These are phyloP conservation scores for Trypanosoma conorhini DNA, from an alignment of 208 protist species.

Conservation along the genomic window DNA sequence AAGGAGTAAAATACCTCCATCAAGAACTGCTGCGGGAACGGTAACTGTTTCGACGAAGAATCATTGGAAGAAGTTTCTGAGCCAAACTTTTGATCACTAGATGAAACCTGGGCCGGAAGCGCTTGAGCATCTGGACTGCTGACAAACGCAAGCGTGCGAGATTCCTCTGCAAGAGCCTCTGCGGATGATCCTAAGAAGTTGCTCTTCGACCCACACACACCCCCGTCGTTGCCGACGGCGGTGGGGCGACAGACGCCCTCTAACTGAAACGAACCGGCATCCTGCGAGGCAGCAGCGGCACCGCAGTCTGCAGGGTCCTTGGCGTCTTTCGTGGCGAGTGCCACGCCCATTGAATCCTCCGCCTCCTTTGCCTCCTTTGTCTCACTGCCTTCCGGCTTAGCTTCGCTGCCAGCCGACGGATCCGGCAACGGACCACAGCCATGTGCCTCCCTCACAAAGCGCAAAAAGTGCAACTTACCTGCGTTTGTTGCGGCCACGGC, in stretches of 20 bases:
- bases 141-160: neutral
- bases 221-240: constrained; percentile 52
- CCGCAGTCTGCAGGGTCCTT: neutral
- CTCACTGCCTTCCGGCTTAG: neutral
- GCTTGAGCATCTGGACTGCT: constrained; percentile 2
- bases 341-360: neutral
- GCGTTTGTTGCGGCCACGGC: constrained; percentile 75
- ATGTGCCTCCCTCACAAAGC: constrained; percentile 43
- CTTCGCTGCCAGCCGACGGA: constrained; percentile 11
- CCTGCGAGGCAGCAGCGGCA: neutral
- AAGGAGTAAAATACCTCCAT: constrained; percentile 78
- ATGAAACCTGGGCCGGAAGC: neutral
- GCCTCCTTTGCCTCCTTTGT: neutral
- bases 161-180: neutral
- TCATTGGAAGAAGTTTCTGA: neutral
- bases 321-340: neutral
- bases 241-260: constrained; percentile 70
- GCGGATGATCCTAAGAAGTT: neutral
- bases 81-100: constrained; percentile 2
- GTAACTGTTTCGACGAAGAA: constrained; percentile 9
- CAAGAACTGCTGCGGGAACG: constrained; percentile 43
- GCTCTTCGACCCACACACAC: constrained; percentile 15
- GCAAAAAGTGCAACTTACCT: constrained; percentile 82
- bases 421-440: constrained; percentile 5
- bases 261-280: constrained; percentile 13